Evolutionary conservation across 306 rosid genomes (phyloP).

Genomic region (Prinsepia uniflora): DNA sequence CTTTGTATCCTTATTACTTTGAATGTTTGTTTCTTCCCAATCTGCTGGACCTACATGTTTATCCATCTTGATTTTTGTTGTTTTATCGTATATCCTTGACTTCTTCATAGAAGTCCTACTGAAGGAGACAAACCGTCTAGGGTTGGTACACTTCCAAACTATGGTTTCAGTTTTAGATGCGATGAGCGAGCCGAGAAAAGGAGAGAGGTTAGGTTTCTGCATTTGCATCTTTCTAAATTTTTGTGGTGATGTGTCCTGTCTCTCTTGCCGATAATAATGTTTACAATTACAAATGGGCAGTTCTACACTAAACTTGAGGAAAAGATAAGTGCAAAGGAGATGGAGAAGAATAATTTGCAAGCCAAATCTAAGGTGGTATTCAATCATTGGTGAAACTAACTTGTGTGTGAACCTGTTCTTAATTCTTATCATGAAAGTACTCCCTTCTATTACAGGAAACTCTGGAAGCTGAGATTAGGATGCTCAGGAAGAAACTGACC

Average conservation of each 20-base stretch:
- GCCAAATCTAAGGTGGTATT: conserved; percentile 82
- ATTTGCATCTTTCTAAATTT: conserved; percentile 15
- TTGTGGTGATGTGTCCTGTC: conserved; percentile 7
- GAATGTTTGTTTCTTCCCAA: conserved; percentile 8
- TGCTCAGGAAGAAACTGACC: conserved; percentile 35
- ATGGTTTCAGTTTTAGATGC: conserved; percentile 92
- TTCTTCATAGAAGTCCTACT: conserved; percentile 45
- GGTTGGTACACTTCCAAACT: conserved; percentile 72
- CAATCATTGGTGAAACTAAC: conserved; percentile 17
- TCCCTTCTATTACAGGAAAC: conserved; percentile 58
- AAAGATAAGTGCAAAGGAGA: conserved; percentile 93
- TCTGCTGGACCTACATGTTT: conserved; percentile 16
- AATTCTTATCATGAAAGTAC: conserved; percentile 15
- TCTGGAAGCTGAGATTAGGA: conserved; percentile 43
- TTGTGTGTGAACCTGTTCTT: conserved; percentile 13
- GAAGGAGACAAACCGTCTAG: conserved; percentile 63
- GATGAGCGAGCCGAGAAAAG: conserved; percentile 93
- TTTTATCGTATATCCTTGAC: conserved; percentile 45
- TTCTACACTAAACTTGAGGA: conserved; percentile 94
- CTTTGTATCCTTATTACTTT: conserved; percentile 67
- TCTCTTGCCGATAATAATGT: not conserved
- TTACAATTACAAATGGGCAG: conserved; percentile 46
- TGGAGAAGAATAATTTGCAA: conserved; percentile 75
- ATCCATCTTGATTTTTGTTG: conserved; percentile 3
- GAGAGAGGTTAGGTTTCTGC: conserved; percentile 54